phyloP scores from a whole-genome alignment of 306 rosid genomes.

The Ceratonia siliqua region DNA sequence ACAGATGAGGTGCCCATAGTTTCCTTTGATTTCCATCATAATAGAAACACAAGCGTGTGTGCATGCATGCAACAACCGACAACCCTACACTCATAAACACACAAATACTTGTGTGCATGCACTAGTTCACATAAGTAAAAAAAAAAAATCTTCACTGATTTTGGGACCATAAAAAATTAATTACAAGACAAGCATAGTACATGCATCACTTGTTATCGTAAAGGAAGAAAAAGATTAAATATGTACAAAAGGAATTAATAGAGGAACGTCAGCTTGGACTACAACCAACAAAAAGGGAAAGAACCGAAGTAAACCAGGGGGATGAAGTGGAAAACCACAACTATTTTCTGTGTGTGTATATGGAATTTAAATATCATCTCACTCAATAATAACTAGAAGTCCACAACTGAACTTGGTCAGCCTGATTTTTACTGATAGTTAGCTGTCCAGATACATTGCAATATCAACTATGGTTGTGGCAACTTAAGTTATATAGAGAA shows the following conservation, averaged over 20 bases:
- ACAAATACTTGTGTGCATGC: background rate
- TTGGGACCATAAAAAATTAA: background rate
- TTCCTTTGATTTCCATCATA: background rate
- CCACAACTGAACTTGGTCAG: background rate
- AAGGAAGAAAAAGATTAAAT: background rate
- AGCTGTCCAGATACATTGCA: background rate
- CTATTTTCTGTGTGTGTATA: background rate
- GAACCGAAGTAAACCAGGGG: background rate
- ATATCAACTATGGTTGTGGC: slow-evolving; percentile 3
- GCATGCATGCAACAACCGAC: too few species aligned
- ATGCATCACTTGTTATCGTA: background rate
- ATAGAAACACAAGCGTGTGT: background rate
- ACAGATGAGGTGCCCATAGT: background rate
- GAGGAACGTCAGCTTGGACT: background rate
- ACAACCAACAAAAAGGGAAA: background rate
- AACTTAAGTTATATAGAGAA: background rate
- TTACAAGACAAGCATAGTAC: background rate
- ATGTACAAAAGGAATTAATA: background rate
- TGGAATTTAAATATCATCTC: background rate
- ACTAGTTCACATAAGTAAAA: too few species aligned
- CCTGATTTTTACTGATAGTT: background rate
- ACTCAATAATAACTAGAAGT: background rate
- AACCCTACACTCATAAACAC: background rate
- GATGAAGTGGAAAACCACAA: background rate
- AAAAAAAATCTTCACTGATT: background rate